These are phyloP conservation scores for Eucalyptus virginea DNA, from an alignment of 345 rosid genomes.

Conservation along the genomic window DNA sequence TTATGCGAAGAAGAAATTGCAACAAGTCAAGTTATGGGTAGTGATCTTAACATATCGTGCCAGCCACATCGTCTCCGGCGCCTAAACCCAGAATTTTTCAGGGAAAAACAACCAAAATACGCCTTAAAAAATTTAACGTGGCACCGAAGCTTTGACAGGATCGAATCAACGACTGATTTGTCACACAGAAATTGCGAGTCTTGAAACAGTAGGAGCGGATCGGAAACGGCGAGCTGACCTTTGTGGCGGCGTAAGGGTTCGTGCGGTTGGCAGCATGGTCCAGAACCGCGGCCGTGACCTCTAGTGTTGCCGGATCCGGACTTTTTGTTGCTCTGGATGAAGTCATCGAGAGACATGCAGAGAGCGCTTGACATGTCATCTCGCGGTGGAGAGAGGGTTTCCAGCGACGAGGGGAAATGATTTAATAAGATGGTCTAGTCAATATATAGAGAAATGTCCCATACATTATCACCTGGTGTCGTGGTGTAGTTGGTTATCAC, in stretches of 20 bases:
- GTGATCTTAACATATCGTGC: constrained; percentile 55
- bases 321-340: constrained; percentile 70
- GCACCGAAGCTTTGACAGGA: background rate
- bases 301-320: constrained; percentile 48
- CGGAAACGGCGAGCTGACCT: constrained; percentile 4
- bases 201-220: background rate
- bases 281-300: constrained; percentile 28
- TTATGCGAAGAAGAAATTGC: background rate
- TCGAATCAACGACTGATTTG: background rate
- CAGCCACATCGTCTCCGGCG: constrained; percentile 79
- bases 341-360: constrained; percentile 92
- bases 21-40: background rate
- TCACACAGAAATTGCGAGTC: background rate
- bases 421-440: background rate
- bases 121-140: background rate
- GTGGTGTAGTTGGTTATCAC: constrained; percentile 99
- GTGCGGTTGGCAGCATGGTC: constrained; percentile 57
- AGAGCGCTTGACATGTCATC: constrained; percentile 61
- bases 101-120: background rate
- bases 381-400: background rate
- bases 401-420: background rate
- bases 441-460: fast-evolving
- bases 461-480: constrained; percentile 11
- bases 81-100: constrained; percentile 22
- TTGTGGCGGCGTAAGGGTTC: constrained; percentile 48